Conservation (phyloP, 306 rosid species). For the Luffa acutangula region DNA sequence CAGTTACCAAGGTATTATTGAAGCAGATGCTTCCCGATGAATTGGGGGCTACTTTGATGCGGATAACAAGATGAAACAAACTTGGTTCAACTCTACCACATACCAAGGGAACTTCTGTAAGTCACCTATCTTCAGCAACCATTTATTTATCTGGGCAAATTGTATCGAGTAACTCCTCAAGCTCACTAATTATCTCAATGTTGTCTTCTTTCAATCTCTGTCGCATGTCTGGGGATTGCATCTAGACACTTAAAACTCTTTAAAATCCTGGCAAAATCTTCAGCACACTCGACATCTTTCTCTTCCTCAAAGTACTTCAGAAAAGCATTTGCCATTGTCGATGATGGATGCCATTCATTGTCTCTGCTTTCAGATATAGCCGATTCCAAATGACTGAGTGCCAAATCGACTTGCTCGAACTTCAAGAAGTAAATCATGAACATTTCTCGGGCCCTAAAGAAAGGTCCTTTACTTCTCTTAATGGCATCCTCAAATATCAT, state of each 20-base stretch:
- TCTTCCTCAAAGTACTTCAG: conserved; percentile 48
- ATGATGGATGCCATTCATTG: conserved; percentile 35
- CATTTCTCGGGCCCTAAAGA: conserved; percentile 37
- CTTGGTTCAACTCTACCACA: background rate
- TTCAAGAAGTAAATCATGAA: conserved; percentile 51
- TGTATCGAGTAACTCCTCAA: conserved; percentile 25
- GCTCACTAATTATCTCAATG: conserved; percentile 19
- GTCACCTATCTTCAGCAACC: background rate
- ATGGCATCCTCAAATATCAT: conserved; percentile 34
- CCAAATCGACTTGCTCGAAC: conserved; percentile 29
- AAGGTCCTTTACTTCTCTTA: conserved; percentile 39
- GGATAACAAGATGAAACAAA: background rate
- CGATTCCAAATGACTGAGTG: conserved; percentile 40
- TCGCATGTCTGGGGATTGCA: conserved; percentile 22
- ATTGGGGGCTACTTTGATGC: background rate
- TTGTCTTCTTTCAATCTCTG: conserved; percentile 29
- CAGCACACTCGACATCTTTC: conserved; percentile 48
- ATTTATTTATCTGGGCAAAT: conserved; percentile 11
- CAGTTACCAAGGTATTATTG: background rate
- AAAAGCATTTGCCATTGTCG: conserved; percentile 31
- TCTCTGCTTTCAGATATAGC: conserved; percentile 30
- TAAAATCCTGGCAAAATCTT: conserved; percentile 45
- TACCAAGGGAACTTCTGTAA: background rate
- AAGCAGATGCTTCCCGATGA: background rate
- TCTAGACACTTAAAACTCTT: conserved; percentile 30